Conservation (phyloP, 129 eudicot genomes). For the Gnaphalium uliginosum region DNA sequence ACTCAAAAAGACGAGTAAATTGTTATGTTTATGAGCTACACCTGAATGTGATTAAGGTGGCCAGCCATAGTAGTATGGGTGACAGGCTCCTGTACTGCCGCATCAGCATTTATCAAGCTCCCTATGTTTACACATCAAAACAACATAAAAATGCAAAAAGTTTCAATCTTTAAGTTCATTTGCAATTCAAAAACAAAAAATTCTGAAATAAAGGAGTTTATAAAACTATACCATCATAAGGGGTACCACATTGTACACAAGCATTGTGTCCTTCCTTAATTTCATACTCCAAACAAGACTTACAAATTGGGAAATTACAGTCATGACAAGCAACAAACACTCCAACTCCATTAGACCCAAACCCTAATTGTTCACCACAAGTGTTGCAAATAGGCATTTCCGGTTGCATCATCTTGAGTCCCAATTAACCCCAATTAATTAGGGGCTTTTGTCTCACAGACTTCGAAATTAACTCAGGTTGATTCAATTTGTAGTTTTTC, state of each 20-base stretch:
- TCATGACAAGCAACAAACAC: constrained; percentile 89
- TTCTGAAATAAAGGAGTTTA: neutral
- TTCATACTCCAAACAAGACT: constrained; percentile 69
- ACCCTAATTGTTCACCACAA: constrained; percentile 82
- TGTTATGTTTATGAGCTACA: constrained; percentile 26
- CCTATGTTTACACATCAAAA: constrained; percentile 35
- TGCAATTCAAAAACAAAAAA: neutral
- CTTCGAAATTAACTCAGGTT: constrained; percentile 11
- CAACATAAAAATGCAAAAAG: neutral
- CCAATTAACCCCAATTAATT: neutral
- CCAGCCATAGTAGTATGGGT: constrained; percentile 46
- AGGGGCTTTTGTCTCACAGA: neutral
- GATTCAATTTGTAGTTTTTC: neutral
- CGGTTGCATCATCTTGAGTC: constrained; percentile 72
- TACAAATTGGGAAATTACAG: constrained; percentile 86
- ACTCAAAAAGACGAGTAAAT: neutral
- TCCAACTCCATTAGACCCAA: constrained; percentile 56
- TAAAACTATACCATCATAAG: constrained; percentile 52
- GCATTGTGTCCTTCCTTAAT: constrained; percentile 76
- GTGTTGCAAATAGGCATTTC: constrained; percentile 76
- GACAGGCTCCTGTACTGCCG: constrained; percentile 46
- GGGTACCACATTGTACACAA: constrained; percentile 76
- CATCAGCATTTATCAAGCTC: constrained; percentile 34
- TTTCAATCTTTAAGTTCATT: neutral
- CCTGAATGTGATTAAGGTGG: constrained; percentile 60